These are phyloP conservation scores for Fusarium solani-melongenae DNA, from an alignment of 2,329 filamentous ascomycete genomes.

Conservation along the genomic window DNA sequence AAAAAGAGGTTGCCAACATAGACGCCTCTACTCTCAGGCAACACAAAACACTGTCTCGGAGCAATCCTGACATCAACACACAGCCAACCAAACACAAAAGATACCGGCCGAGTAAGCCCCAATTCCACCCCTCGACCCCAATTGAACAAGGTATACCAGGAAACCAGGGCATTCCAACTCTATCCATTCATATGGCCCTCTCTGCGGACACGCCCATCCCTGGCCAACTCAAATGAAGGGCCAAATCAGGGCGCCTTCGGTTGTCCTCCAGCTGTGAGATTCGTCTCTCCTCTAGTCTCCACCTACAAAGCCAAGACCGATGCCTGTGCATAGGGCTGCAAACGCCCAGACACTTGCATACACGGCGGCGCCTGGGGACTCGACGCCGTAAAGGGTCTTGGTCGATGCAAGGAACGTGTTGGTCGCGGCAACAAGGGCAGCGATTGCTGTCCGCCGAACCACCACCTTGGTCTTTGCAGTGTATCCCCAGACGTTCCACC, in stretches of 20 bases:
- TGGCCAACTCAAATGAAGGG: slow-evolving; percentile 13
- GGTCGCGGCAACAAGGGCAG: slow-evolving; percentile 66
- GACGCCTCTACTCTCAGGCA: not conserved
- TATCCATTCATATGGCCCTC: slow-evolving; percentile 18
- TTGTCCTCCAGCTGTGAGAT: slow-evolving; percentile 20
- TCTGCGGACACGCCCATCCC: slow-evolving; percentile 13
- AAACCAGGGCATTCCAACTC: slow-evolving; percentile 29
- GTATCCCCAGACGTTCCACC: slow-evolving; percentile 79
- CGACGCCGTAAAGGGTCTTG: slow-evolving; percentile 76
- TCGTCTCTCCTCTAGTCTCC: slow-evolving; percentile 49
- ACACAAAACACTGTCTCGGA: not conserved
- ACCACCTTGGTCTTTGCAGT: slow-evolving; percentile 70
- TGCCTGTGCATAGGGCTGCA: slow-evolving; percentile 69
- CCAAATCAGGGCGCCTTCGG: not conserved
- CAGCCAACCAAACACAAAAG: not conserved
- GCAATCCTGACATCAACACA: slow-evolving; percentile 5
- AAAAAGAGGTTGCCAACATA: slow-evolving; percentile 5
- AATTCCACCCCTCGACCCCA: slow-evolving; percentile 19
- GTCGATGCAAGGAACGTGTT: slow-evolving; percentile 73
- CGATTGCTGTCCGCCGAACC: slow-evolving; percentile 71
- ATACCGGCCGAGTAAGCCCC: not conserved
- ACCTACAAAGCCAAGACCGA: slow-evolving; percentile 63
- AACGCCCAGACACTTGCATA: slow-evolving; percentile 83
- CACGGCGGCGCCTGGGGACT: slow-evolving; percentile 73
- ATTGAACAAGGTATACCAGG: slow-evolving; percentile 14